Conservation (phyloP, 805 yeast genomes). For the Pichia insulana region DNA sequence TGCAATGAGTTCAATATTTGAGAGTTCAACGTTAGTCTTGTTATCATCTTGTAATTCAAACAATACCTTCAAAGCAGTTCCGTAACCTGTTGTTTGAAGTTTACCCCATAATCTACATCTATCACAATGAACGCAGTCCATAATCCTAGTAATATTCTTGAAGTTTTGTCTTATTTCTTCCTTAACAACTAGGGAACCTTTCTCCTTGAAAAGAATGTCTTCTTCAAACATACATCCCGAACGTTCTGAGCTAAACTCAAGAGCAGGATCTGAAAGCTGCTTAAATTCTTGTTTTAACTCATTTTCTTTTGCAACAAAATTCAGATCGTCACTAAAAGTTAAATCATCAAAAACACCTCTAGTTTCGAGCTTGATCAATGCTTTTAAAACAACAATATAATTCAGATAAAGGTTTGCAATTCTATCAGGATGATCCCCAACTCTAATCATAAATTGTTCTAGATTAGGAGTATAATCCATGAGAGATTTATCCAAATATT, state of each 20-base stretch:
- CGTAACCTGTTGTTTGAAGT: slow-evolving; percentile 94
- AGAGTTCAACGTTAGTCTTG: slow-evolving; percentile 36
- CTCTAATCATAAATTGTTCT: slow-evolving; percentile 75
- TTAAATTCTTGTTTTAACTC: slow-evolving; percentile 24
- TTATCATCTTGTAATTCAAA: slow-evolving; percentile 60
- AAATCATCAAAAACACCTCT: slow-evolving; percentile 24
- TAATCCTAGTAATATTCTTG: slow-evolving; percentile 80
- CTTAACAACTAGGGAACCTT: slow-evolving; percentile 48
- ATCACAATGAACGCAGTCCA: slow-evolving; percentile 99
- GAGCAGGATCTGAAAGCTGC: slow-evolving; percentile 24
- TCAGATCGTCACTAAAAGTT: slow-evolving; percentile 21
- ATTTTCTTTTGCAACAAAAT: slow-evolving; percentile 24
- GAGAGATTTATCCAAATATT: slow-evolving; percentile 58
- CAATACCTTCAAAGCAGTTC: slow-evolving; percentile 85
- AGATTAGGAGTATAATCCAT: slow-evolving; percentile 82
- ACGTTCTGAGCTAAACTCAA: slow-evolving; percentile 16
- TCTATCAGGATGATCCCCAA: slow-evolving; percentile 85
- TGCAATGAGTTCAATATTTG: slow-evolving; percentile 77
- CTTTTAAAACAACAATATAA: slow-evolving; percentile 77
- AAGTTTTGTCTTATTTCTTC: slow-evolving; percentile 82
- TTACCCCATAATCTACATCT: slow-evolving; percentile 98
- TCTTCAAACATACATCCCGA: slow-evolving; percentile 34
- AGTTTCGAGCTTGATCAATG: slow-evolving; percentile 52
- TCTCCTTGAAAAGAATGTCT: slow-evolving; percentile 37
- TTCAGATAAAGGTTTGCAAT: slow-evolving; percentile 85